phyloP scores from a whole-genome alignment of 306 rosid species.

The Sphenostylis stenocarpa region DNA sequence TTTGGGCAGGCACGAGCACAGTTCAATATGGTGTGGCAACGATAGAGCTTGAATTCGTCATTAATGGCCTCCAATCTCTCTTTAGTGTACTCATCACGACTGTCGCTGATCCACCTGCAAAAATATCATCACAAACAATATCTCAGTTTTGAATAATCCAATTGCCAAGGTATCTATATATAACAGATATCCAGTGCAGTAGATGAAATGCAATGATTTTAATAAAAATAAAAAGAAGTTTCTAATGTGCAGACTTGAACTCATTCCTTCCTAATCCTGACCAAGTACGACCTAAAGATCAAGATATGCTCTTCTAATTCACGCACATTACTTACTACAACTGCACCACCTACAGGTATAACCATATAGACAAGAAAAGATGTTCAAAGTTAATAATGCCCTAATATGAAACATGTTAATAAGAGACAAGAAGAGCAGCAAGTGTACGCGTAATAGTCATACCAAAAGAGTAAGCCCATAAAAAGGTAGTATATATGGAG shows the following conservation, averaged over 20 bases:
- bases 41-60: conserved; percentile 97
- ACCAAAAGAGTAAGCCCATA: not conserved
- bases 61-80: conserved; percentile 91
- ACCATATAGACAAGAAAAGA: not conserved
- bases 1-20: conserved; percentile 98
- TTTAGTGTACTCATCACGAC: conserved; percentile 89
- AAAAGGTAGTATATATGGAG: not conserved
- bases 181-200: not conserved
- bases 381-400: not conserved
- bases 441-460: not conserved
- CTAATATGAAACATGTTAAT: not conserved
- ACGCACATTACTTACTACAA: not conserved
- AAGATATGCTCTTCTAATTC: not conserved
- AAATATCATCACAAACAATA: conserved; percentile 1
- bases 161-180: not conserved
- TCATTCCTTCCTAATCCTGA: not conserved
- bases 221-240: not conserved
- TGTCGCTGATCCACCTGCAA: conserved; percentile 95
- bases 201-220: not conserved
- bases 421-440: not conserved
- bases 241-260: not conserved
- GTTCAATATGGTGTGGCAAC: conserved; percentile 99
- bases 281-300: not conserved
- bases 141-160: conserved; percentile 8
- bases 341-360: not conserved